Conservation (phyloP, 2,329 filamentous ascomycete genomes). For the Cladobotryum mycophilum region DNA sequence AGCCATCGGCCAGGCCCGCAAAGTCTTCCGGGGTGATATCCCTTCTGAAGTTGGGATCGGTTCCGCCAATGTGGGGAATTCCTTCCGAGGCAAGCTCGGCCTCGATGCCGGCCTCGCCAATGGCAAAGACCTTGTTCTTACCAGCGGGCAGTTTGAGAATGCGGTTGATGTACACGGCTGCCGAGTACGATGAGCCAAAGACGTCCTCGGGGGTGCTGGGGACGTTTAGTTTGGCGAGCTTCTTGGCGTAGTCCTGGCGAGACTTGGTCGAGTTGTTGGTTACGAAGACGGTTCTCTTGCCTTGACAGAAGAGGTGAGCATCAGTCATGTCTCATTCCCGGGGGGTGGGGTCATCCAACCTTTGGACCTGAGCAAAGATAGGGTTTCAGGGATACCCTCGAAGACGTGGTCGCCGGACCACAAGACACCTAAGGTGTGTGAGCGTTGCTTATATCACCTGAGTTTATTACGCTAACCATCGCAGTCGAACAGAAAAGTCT, state of each 20-base stretch:
- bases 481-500: constrained; percentile 81
- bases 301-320: constrained; percentile 36
- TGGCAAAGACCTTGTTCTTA: constrained; percentile 89
- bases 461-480: constrained; percentile 59
- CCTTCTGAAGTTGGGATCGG: constrained; percentile 69
- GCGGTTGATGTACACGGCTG: constrained; percentile 90
- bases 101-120: constrained; percentile 89
- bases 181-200: constrained; percentile 91
- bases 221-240: constrained; percentile 76
- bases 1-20: constrained; percentile 66
- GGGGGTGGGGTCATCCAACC: constrained; percentile 41
- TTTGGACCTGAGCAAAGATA: constrained; percentile 74
- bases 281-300: constrained; percentile 90
- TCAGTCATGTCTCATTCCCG: neutral
- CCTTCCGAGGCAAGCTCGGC: constrained; percentile 76
- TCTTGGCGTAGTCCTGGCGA: constrained; percentile 84
- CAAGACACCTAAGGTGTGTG: constrained; percentile 62
- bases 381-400: constrained; percentile 74
- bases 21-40: constrained; percentile 81
- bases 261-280: constrained; percentile 99
- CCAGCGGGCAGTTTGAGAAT: constrained; percentile 73
- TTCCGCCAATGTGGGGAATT: constrained; percentile 77
- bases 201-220: constrained; percentile 79
- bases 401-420: constrained; percentile 95
- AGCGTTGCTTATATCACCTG: constrained; percentile 6